phyloP scores from a whole-genome alignment of 768 basidiomycete genomes.

The Pisolithus marmoratus region DNA sequence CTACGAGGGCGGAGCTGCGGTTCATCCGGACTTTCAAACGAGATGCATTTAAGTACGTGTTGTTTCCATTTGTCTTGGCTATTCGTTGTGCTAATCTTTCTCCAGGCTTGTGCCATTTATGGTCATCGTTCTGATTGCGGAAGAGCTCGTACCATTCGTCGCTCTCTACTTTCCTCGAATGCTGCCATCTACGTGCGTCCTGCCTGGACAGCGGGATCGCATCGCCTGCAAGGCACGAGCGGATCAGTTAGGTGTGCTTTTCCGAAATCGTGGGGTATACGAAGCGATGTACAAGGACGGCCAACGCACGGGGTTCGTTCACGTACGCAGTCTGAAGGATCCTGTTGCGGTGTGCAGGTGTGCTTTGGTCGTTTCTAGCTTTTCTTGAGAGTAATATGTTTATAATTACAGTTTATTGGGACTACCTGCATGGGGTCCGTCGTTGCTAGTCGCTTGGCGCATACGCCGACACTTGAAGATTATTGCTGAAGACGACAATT shows the following conservation, averaged over 20 bases:
- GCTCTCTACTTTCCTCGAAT: conserved; percentile 81
- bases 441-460: conserved; percentile 27
- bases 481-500: conserved; percentile 56
- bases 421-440: conserved; percentile 34
- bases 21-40: conserved; percentile 61
- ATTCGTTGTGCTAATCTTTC: conserved; percentile 3
- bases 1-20: conserved; percentile 64
- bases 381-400: background rate
- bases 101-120: conserved; percentile 70
- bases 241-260: conserved; percentile 37
- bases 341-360: conserved; percentile 54
- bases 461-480: conserved; percentile 32
- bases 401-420: conserved; percentile 38
- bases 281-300: conserved; percentile 31
- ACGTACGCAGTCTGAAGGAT: conserved; percentile 5
- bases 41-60: conserved; percentile 64
- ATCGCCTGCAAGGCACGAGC: conserved; percentile 48
- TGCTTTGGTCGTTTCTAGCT: conserved; percentile 17
- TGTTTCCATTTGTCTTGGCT: background rate
- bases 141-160: conserved; percentile 79
- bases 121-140: conserved; percentile 64
- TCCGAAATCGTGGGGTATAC: conserved; percentile 33
- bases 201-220: conserved; percentile 74
- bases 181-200: conserved; percentile 81
- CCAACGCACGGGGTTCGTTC: conserved; percentile 24